These are phyloP conservation scores for Baorangia bicolor DNA, from an alignment of 768 basidiomycete species.

Conservation along the genomic window DNA sequence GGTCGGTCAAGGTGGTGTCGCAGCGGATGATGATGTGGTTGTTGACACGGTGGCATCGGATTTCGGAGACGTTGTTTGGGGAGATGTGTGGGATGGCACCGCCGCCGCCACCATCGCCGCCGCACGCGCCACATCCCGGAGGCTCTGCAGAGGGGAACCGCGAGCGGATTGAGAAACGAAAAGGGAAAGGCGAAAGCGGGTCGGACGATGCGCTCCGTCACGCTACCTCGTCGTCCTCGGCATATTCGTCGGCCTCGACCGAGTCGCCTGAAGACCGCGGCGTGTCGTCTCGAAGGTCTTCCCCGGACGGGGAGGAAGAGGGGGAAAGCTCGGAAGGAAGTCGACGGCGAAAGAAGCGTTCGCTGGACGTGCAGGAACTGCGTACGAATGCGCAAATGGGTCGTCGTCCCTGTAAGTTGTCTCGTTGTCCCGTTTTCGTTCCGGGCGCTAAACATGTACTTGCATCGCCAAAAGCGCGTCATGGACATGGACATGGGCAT, in stretches of 20 bases:
- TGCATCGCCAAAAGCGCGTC: not conserved
- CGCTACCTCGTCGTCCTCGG: constrained; percentile 11
- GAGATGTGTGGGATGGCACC: constrained; percentile 27
- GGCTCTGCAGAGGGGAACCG: not conserved
- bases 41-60: constrained; percentile 26
- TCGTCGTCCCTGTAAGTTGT: constrained; percentile 6
- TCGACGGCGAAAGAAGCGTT: constrained; percentile 21
- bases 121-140: not conserved
- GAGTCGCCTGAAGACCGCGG: constrained; percentile 13
- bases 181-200: constrained; percentile 6
- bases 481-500: constrained; percentile 1
- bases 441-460: not conserved
- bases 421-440: not conserved
- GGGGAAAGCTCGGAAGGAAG: constrained; percentile 9
- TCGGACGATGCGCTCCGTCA: not conserved
- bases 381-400: not conserved
- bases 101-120: constrained; percentile 13
- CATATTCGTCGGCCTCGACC: constrained; percentile 1
- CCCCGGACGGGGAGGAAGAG: constrained; percentile 13
- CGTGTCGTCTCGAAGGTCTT: constrained; percentile 5
- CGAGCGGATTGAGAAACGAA: constrained; percentile 18
- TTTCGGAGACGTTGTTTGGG: constrained; percentile 26
- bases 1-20: constrained; percentile 22
- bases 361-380: constrained; percentile 8
- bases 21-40: constrained; percentile 36